Evolutionary conservation across 1,284 basidiomycete genomes (phyloP).

Genomic region (Naganishia sp.): DNA sequence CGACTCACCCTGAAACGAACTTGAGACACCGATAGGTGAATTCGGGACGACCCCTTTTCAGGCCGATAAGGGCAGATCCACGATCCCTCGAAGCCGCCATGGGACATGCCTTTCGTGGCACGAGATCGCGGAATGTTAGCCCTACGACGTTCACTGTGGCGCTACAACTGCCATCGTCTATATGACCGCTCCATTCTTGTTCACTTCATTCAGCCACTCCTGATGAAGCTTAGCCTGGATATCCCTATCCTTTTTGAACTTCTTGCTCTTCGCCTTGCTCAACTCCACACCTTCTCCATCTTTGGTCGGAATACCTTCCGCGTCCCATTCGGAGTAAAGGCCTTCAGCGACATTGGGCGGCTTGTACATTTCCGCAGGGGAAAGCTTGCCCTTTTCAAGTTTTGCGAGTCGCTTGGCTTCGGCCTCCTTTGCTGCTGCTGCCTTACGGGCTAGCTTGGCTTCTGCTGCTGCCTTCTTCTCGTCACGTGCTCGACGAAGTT

Average conservation of each 20-base stretch:
- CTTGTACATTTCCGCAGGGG: conserved; percentile 79
- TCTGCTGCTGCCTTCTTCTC: conserved; percentile 79
- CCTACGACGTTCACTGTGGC: no score
- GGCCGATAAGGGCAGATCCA: no score
- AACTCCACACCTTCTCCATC: conserved; percentile 82
- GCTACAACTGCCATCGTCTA: background rate
- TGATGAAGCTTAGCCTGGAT: conserved; percentile 76
- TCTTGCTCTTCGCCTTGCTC: conserved; percentile 80
- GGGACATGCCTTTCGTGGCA: no score
- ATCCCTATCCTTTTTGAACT: conserved; percentile 73
- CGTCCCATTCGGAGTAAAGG: conserved; percentile 77
- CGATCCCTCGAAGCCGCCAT: no score
- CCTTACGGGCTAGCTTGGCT: conserved; percentile 80
- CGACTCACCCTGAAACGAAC: no score
- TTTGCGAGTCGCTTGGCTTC: conserved; percentile 71
- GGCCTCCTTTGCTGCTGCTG: conserved; percentile 69
- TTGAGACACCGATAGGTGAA: no score
- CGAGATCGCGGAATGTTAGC: no score
- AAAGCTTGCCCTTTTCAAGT: conserved; percentile 77
- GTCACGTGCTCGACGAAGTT: conserved; percentile 79
- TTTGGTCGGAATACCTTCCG: conserved; percentile 76
- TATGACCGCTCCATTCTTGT: conserved; percentile 19
- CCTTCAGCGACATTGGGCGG: conserved; percentile 72
- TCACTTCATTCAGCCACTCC: conserved; percentile 42
- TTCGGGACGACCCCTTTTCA: no score